Percentiles rank a stretch among this genome's conserved stretches.
Evolutionary conservation across 108 stramenopile genomes (phyloP).

Genomic region (Cyclotella atomus): DNA sequence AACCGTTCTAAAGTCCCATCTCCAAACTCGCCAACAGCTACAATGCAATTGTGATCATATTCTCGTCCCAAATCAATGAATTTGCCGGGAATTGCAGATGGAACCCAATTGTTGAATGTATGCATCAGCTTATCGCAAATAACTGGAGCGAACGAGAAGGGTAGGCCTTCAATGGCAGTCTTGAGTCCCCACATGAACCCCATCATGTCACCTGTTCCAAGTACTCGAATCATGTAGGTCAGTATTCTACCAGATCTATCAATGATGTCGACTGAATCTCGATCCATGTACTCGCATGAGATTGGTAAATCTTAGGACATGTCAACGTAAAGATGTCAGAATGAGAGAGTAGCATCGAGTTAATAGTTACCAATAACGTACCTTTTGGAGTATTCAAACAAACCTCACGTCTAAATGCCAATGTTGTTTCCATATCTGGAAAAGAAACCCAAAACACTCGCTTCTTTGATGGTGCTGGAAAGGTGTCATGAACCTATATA

Average conservation of each 20-base stretch:
- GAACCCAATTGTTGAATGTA: conserved; percentile 59
- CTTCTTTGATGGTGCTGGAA: conserved; percentile 62
- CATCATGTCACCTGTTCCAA: conserved; percentile 74
- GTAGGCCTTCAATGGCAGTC: conserved; percentile 61
- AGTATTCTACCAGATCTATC: conserved; percentile 72
- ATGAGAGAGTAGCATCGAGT: neutral
- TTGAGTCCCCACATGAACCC: conserved; percentile 71
- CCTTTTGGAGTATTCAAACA: conserved; percentile 68
- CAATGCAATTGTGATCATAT: conserved; percentile 74
- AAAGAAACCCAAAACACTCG: conserved; percentile 83
- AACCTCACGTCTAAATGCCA: conserved; percentile 75
- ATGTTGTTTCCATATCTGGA: conserved; percentile 68
- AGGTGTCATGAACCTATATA: conserved; percentile 75
- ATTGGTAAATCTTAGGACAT: conserved; percentile 65
- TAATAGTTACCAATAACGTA: neutral
- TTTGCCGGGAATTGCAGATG: conserved; percentile 57
- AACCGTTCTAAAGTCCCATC: conserved; percentile 73
- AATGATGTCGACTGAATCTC: conserved; percentile 85
- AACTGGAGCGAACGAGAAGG: conserved; percentile 61
- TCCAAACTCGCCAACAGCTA: conserved; percentile 81
- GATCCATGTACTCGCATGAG: conserved; percentile 81
- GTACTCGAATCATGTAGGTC: conserved; percentile 64
- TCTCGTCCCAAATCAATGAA: conserved; percentile 58
- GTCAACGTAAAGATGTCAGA: neutral
- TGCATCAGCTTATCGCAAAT: conserved; percentile 68